Base-by-base conservation (phyloP, 257 asterid species). In the Agastache rugosa region DNA sequence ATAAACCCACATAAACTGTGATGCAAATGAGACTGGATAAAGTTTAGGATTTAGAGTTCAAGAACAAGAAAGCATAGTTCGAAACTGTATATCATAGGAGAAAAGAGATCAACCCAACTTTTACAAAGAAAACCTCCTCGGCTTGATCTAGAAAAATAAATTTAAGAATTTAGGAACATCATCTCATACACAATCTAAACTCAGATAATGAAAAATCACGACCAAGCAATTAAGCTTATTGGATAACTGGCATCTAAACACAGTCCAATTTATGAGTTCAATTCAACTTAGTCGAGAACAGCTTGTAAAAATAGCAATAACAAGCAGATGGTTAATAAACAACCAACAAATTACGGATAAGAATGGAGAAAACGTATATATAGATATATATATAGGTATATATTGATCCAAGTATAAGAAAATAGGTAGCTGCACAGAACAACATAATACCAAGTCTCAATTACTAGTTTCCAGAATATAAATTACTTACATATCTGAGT, bases 361-460 rank as follows among this genome's bases (percentile, higher is more conserved):
- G 15, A 55, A 22, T 54, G 44, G 42, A 25, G 25, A 42, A 15
- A 47, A 8, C 9, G 37, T 4, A 23, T 5, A 25, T 12, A 8
- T 10, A 35, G 3, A 22, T 4, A 25, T 12, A 67, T 48, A 67
- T 50, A 31, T 31, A 31, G 2, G n/a, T n/a, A n/a, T n/a, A n/a
- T n/a, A n/a, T n/a, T 22, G 16, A 22, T 56, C 73, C 25, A 69
- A 17, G 29, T 35, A n/a, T 68, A 55, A 71, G 68, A 58, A 23
- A 3, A 11, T 10, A 35, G 25, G 19, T 14, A 45, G 42, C 35
- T 55, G 42, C 42, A 45, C 15, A 10, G 39, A 11, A 69, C 11
- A 68, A n/a, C 74, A 50, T 8, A 51, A 50, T 0, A 11, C 11
- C 8, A 51, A 17, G 50, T 12, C 31, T 34, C 23, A 51, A 6